phyloP scores from a whole-genome alignment of 2,329 filamentous ascomycete species.

The Calonectria crousiana region DNA sequence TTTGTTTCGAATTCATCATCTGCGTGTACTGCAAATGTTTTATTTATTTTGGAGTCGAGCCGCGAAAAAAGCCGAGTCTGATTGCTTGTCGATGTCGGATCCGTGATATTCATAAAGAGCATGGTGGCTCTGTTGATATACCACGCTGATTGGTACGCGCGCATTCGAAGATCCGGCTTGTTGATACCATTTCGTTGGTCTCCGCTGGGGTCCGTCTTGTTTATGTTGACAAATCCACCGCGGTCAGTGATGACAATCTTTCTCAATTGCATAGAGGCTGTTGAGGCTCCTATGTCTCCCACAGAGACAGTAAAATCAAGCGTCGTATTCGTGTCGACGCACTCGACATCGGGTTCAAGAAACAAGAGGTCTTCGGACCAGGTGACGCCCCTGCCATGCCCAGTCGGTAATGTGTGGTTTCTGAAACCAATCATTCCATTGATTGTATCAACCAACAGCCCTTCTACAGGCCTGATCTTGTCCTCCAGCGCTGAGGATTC shows the following conservation, averaged over 20 bases:
- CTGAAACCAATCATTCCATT: constrained; percentile 58
- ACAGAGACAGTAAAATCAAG: constrained; percentile 52
- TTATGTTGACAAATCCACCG: constrained; percentile 57
- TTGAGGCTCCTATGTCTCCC: neutral
- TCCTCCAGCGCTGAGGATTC: constrained; percentile 49
- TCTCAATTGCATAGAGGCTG: constrained; percentile 16
- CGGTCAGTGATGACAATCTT: constrained; percentile 52
- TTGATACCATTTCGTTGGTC: constrained; percentile 46
- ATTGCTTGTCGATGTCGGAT: constrained; percentile 22
- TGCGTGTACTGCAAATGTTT: constrained; percentile 23
- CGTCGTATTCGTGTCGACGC: constrained; percentile 57
- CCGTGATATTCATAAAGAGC: constrained; percentile 55
- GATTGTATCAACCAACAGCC: constrained; percentile 56
- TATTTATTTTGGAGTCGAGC: constrained; percentile 23
- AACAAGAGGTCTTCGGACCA: constrained; percentile 64
- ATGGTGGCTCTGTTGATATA: constrained; percentile 55
- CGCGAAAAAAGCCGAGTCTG: constrained; percentile 17
- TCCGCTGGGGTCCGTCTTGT: constrained; percentile 47
- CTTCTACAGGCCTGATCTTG: constrained; percentile 52
- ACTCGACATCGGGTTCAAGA: constrained; percentile 58
- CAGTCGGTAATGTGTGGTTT: constrained; percentile 56
- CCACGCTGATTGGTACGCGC: constrained; percentile 59
- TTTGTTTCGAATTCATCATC: neutral
- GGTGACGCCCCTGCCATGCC: constrained; percentile 48
- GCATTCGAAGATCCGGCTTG: constrained; percentile 50